Percentiles rank a stretch among this genome's conserved stretches.
Conservation (phyloP, 148 eudicot species). For the Silene uniflora region DNA sequence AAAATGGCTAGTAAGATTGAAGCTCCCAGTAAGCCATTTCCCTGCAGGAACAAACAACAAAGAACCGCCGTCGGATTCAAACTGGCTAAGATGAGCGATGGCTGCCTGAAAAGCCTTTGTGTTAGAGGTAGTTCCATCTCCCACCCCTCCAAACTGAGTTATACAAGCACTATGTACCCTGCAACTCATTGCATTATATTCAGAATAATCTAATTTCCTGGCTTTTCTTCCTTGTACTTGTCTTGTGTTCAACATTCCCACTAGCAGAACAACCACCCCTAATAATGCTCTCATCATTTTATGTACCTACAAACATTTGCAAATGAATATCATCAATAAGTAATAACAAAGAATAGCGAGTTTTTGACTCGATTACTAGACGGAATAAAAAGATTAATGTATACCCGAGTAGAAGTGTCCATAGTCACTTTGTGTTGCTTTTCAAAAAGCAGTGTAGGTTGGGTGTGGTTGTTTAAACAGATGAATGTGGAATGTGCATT, state of each 20-base stretch:
- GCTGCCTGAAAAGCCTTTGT: constrained; percentile 75
- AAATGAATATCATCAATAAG: not conserved
- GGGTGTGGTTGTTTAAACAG: constrained; percentile 9
- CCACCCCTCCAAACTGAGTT: constrained; percentile 82
- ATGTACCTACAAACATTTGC: constrained; percentile 13
- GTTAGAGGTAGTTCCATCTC: constrained; percentile 73
- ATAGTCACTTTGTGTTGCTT: constrained; percentile 14
- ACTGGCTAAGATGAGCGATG: constrained; percentile 58
- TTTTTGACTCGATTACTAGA: too few relatives aligned
- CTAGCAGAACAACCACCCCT: not conserved
- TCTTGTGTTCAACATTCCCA: constrained; percentile 13
- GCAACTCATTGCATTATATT: constrained; percentile 59
- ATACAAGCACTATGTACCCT: constrained; percentile 62
- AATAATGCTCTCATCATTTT: constrained; percentile 20
- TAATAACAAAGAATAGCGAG: not conserved
- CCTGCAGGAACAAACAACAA: constrained; percentile 81
- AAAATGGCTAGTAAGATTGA: constrained; percentile 88
- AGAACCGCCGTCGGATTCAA: constrained; percentile 58
- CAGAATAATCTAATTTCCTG: constrained; percentile 24
- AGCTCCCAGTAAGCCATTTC: constrained; percentile 89
- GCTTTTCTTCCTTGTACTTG: constrained; percentile 37
- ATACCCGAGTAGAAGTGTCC: constrained; percentile 8
- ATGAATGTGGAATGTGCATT: constrained; percentile 11
- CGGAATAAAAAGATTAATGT: not conserved
- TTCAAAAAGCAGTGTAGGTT: constrained; percentile 14